Evolutionary conservation across 345 rosid genomes (phyloP).

Genomic region (Eutrema yunnanense): DNA sequence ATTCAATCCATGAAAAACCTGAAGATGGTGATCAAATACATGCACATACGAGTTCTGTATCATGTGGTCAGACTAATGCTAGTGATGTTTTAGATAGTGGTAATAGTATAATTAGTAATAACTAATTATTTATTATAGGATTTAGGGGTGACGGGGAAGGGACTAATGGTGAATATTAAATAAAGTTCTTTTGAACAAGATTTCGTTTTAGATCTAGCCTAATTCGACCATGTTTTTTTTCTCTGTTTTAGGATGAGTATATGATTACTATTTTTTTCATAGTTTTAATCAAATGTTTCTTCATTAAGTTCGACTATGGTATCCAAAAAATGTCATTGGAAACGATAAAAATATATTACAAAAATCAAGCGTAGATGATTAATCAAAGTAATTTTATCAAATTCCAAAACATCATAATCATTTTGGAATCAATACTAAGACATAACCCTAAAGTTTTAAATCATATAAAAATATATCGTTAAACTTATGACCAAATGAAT

Average conservation of each 20-base stretch:
- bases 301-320: too few species aligned
- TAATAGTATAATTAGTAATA: background rate
- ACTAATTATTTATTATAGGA: background rate
- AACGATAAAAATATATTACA: too few species aligned
- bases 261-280: too few species aligned
- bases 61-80: background rate
- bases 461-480: too few species aligned
- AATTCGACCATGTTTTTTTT: background rate
- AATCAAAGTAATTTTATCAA: too few species aligned
- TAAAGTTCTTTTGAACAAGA: background rate
- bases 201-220: background rate
- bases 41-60: conserved; percentile 9
- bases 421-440: too few species aligned
- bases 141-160: background rate
- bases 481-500: too few species aligned
- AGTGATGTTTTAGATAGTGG: background rate
- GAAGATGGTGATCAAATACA: conserved; percentile 10
- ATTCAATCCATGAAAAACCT: conserved; percentile 2
- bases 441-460: too few species aligned
- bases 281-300: too few species aligned
- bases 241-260: background rate
- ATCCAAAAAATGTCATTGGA: too few species aligned
- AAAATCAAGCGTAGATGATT: too few species aligned
- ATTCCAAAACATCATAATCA: too few species aligned
- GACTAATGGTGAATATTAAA: conserved; percentile 6